These are phyloP conservation scores for Pythium folliculosum DNA, from an alignment of 352 stramenopile species.

Conservation along the genomic window DNA sequence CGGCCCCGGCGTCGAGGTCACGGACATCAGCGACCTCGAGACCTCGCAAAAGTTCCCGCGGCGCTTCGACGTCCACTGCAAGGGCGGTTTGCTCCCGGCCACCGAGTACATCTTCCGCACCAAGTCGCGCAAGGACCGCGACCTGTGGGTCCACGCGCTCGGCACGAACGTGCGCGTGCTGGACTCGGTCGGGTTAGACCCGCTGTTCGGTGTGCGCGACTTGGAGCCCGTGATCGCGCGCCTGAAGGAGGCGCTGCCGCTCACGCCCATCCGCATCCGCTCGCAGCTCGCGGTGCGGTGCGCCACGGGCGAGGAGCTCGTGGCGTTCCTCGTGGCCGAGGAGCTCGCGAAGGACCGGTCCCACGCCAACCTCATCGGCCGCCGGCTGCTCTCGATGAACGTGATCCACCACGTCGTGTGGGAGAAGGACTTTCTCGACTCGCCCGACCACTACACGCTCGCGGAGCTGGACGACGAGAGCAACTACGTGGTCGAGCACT, in stretches of 20 bases:
- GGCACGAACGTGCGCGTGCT: conserved; percentile 66
- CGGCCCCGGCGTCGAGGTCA: conserved; percentile 64
- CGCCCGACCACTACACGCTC: conserved; percentile 73
- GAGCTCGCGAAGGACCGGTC: conserved; percentile 50
- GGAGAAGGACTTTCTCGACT: conserved; percentile 84
- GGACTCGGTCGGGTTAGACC: conserved; percentile 44
- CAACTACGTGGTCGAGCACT: conserved; percentile 72
- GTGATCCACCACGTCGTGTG: conserved; percentile 84
- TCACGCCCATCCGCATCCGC: conserved; percentile 69
- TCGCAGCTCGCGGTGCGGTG: conserved; percentile 64
- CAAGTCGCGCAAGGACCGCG: conserved; percentile 76
- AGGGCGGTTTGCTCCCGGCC: conserved; percentile 60
- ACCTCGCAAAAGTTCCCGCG: conserved; percentile 70
- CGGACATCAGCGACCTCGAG: conserved; percentile 59
- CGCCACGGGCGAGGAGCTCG: conserved; percentile 65
- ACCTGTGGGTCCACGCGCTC: conserved; percentile 74
- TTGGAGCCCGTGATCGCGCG: conserved; percentile 54
- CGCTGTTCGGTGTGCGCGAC: conserved; percentile 53
- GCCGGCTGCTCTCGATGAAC: conserved; percentile 79
- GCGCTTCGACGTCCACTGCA: conserved; percentile 75
- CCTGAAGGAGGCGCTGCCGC: conserved; percentile 53
- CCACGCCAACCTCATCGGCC: conserved; percentile 56
- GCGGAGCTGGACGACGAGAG: conserved; percentile 53
- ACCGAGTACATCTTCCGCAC: conserved; percentile 80
- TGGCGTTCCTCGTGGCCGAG: conserved; percentile 64